Conservation (phyloP, 805 yeast genomes). For the Maudiozyma serrabonitensis region DNA sequence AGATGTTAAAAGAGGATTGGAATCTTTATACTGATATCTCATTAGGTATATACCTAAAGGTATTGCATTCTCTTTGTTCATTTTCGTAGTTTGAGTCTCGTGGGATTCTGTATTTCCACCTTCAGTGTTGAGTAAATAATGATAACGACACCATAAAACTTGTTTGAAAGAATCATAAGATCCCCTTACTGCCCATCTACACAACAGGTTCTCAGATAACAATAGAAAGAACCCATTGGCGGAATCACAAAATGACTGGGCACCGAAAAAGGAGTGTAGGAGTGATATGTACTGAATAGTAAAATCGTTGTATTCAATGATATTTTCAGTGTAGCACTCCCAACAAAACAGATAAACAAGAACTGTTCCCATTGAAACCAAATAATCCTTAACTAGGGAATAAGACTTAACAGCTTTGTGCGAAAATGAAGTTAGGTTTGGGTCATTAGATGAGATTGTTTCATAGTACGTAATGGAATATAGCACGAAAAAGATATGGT, state of each 20-base stretch:
- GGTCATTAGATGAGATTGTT: conserved; percentile 34
- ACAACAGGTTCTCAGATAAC: conserved; percentile 46
- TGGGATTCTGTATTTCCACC: conserved; percentile 62
- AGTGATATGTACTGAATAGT: conserved; percentile 36
- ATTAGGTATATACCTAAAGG: conserved; percentile 28
- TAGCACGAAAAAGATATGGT: conserved; percentile 32
- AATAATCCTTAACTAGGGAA: conserved; percentile 37
- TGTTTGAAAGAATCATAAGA: conserved; percentile 69
- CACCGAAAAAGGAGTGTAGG: conserved; percentile 68
- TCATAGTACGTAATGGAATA: conserved; percentile 46
- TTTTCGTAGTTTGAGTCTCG: conserved; percentile 32
- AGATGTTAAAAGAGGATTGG: conserved; percentile 48
- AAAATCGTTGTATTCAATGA: conserved; percentile 2
- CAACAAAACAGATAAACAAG: conserved; percentile 9
- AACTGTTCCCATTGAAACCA: conserved; percentile 26
- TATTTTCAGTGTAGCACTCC: background rate
- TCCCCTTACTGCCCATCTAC: conserved; percentile 33
- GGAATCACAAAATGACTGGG: conserved; percentile 56
- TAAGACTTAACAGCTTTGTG: conserved; percentile 36
- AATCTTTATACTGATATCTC: conserved; percentile 33
- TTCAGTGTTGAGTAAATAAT: conserved; percentile 50
- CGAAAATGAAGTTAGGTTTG: conserved; percentile 34
- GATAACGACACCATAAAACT: conserved; percentile 68
- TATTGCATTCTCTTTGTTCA: conserved; percentile 29
- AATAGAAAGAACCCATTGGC: conserved; percentile 53